These are phyloP conservation scores for Phragmites australis DNA, from an alignment of 176 grass and related monocot genomes.

Conservation along the genomic window DNA sequence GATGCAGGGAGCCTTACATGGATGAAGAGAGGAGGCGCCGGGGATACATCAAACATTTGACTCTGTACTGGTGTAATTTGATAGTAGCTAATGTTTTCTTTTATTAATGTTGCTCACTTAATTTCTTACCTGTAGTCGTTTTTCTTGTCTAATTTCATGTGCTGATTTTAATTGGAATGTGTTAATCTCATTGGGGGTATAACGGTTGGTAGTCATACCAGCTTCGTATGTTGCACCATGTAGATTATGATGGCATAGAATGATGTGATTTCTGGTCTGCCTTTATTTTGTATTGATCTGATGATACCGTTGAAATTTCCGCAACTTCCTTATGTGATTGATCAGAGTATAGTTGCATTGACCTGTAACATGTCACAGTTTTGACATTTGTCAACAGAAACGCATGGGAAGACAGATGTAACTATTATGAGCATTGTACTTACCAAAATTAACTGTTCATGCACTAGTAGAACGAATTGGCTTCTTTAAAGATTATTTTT, in stretches of 20 bases:
- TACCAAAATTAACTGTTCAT: not conserved
- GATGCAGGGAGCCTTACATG: constrained; percentile 58
- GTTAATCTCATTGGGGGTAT: constrained; percentile 38
- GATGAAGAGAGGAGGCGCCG: constrained; percentile 49
- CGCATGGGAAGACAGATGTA: not conserved
- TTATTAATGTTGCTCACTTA: constrained; percentile 31
- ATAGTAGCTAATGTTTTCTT: constrained; percentile 44
- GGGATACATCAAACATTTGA: constrained; percentile 50
- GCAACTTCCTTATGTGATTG: not conserved
- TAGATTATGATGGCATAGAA: constrained; percentile 36
- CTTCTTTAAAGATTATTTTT: not conserved
- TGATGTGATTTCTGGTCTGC: constrained; percentile 35
- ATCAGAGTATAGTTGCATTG: constrained; percentile 22
- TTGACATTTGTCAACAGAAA: not conserved
- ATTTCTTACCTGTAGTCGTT: constrained; percentile 50
- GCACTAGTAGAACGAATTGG: not conserved
- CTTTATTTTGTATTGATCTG: not conserved
- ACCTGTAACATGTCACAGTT: not conserved
- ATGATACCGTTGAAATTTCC: not conserved
- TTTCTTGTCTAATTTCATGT: constrained; percentile 45
- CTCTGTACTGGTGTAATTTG: constrained; percentile 27
- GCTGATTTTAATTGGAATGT: constrained; percentile 35
- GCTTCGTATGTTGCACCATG: constrained; percentile 27
- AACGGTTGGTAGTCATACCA: constrained; percentile 16
- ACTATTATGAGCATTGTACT: not conserved